These are phyloP conservation scores for Flaveria brownii DNA, from an alignment of 129 eudicot genomes.

Conservation along the genomic window DNA sequence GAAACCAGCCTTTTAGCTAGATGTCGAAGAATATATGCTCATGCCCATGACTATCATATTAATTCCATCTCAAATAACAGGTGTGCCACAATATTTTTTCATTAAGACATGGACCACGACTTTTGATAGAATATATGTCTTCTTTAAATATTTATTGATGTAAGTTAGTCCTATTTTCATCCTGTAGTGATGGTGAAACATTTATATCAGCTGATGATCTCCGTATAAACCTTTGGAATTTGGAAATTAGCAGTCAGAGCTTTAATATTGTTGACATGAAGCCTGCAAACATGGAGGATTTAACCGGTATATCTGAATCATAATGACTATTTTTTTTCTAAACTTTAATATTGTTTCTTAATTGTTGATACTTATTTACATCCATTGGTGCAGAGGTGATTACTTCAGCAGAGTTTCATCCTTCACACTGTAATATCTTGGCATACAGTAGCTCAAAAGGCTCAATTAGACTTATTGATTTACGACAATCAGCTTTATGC, in stretches of 20 bases:
- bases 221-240: slow-evolving; percentile 95
- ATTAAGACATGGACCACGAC: not conserved
- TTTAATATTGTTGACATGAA: slow-evolving; percentile 92
- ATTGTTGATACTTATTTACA: slow-evolving; percentile 8
- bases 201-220: slow-evolving; percentile 98
- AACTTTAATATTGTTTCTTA: not conserved
- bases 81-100: slow-evolving; percentile 34
- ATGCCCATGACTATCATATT: slow-evolving; percentile 96
- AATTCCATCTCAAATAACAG: slow-evolving; percentile 97
- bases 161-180: slow-evolving; percentile 18
- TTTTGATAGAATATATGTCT: not conserved
- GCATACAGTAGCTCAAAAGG: slow-evolving; percentile 99
- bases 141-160: not conserved
- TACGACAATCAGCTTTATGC: slow-evolving; percentile 91
- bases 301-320: slow-evolving; percentile 60
- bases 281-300: slow-evolving; percentile 97
- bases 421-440: slow-evolving; percentile 84
- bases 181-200: slow-evolving; percentile 88
- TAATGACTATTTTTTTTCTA: not conserved
- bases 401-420: slow-evolving; percentile 96
- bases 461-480: slow-evolving; percentile 83
- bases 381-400: slow-evolving; percentile 79
- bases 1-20: slow-evolving; percentile 83
- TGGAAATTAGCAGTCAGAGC: slow-evolving; percentile 90
- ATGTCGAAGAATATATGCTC: slow-evolving; percentile 88